phyloP scores from a whole-genome alignment of 2,329 filamentous ascomycete species.

The Colletotrichum tanaceti region DNA sequence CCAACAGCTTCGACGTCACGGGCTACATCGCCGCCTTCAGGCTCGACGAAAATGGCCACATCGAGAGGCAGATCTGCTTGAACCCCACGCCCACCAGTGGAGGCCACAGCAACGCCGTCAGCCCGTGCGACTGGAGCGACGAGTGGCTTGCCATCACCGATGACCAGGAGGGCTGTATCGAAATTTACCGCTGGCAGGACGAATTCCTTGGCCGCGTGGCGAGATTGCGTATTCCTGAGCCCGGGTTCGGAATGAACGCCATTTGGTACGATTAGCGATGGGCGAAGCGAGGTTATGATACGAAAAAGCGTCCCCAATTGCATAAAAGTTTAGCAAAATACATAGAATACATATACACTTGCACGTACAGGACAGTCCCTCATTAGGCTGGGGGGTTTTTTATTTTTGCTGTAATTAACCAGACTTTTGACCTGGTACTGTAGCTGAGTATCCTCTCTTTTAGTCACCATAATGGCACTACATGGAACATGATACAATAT shows the following conservation, averaged over 20 bases:
- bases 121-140: constrained; percentile 84
- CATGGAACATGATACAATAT: too few species aligned
- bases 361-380: too few species aligned
- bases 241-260: constrained; percentile 97
- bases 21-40: constrained; percentile 87
- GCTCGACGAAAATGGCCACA: constrained; percentile 73
- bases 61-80: constrained; percentile 82
- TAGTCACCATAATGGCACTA: too few species aligned
- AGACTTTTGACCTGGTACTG: too few species aligned
- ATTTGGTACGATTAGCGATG: constrained; percentile 80
- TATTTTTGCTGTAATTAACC: too few species aligned
- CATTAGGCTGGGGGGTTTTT: too few species aligned
- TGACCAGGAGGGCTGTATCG: constrained; percentile 86
- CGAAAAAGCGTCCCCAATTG: too few species aligned
- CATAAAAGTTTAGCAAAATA: not conserved
- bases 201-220: constrained; percentile 84
- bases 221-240: constrained; percentile 80
- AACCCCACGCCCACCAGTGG: constrained; percentile 89
- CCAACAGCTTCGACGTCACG: constrained; percentile 79
- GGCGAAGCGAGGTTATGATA: not conserved
- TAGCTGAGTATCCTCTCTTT: too few species aligned
- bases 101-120: constrained; percentile 89
- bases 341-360: not conserved
- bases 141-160: constrained; percentile 93
- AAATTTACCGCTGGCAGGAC: constrained; percentile 88